Evolutionary conservation across 257 asterid species (phyloP).

Genomic region (Euphrasia confusa): DNA sequence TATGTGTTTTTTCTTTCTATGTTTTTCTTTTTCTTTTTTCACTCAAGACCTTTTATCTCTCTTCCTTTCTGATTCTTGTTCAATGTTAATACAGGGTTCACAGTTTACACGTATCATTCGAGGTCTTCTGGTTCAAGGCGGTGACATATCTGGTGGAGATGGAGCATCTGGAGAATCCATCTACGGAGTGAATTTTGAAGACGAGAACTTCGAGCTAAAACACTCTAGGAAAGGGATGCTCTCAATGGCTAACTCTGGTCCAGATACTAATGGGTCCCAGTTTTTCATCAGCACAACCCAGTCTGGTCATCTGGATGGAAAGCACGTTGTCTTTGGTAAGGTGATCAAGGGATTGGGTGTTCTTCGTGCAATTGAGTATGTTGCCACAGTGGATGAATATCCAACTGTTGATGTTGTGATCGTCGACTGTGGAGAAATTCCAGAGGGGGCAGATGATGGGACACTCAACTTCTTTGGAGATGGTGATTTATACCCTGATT

Average conservation of each 20-base stretch:
- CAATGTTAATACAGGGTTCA: constrained; percentile 45
- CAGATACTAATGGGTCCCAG: constrained; percentile 72
- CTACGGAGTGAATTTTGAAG: constrained; percentile 76
- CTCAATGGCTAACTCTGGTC: constrained; percentile 85
- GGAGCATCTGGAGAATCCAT: constrained; percentile 78
- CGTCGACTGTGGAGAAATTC: constrained; percentile 69
- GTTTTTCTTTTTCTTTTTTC: neutral
- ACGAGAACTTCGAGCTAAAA: constrained; percentile 75
- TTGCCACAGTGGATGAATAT: constrained; percentile 30
- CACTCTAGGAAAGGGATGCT: constrained; percentile 77
- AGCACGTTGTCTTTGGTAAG: constrained; percentile 74
- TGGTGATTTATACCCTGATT: constrained; percentile 81
- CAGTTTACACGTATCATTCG: constrained; percentile 52
- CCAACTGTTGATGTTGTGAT: constrained; percentile 48
- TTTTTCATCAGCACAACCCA: constrained; percentile 64
- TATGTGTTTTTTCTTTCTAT: neutral
- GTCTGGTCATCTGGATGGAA: constrained; percentile 63
- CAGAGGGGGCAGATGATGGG: constrained; percentile 80
- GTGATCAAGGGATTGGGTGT: constrained; percentile 64
- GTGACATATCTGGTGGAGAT: constrained; percentile 57
- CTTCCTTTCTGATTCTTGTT: constrained; percentile 21
- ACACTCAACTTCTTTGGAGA: constrained; percentile 61
- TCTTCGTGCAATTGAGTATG: constrained; percentile 61
- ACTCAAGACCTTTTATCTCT: neutral
- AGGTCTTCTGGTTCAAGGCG: constrained; percentile 80